Evolutionary conservation across 2,329 filamentous ascomycete species (phyloP).

Genomic region (Alternaria metachromatica): DNA sequence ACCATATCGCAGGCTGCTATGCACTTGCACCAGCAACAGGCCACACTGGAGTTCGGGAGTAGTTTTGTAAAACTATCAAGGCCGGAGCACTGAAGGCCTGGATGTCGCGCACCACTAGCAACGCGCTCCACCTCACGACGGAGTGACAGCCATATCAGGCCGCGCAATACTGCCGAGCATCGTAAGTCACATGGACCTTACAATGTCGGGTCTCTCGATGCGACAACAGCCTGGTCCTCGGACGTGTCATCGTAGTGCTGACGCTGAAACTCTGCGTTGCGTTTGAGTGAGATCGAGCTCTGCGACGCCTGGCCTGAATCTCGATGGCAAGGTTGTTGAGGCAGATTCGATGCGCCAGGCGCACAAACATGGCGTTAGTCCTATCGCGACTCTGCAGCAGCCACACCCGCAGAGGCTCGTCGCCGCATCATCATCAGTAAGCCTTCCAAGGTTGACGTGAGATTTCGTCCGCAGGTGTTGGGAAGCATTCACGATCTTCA

Average conservation of each 20-base stretch:
- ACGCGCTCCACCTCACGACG: not conserved
- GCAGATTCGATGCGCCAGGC: not conserved
- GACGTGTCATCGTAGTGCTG: not conserved
- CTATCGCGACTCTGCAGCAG: constrained; percentile 1
- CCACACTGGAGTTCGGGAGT: not conserved
- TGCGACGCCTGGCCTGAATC: not conserved
- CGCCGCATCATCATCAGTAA: constrained; percentile 1
- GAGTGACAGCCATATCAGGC: not conserved
- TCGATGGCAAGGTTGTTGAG: not conserved
- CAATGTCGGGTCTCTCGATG: not conserved
- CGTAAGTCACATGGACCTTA: not conserved
- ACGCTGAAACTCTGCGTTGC: not conserved
- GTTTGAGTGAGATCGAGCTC: not conserved
- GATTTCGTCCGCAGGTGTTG: not conserved
- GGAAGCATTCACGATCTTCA: not conserved
- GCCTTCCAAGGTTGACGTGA: not conserved
- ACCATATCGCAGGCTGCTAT: not conserved
- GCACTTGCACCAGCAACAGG: not conserved
- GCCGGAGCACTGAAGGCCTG: not conserved
- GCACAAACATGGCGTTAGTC: constrained; percentile 1
- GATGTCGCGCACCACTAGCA: not conserved
- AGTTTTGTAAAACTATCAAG: not conserved
- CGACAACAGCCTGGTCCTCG: not conserved
- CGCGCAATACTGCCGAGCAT: not conserved
- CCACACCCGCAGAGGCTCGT: constrained; percentile 3